Conservation (phyloP, 768 basidiomycete species). For the Termitomyces sp. region DNA sequence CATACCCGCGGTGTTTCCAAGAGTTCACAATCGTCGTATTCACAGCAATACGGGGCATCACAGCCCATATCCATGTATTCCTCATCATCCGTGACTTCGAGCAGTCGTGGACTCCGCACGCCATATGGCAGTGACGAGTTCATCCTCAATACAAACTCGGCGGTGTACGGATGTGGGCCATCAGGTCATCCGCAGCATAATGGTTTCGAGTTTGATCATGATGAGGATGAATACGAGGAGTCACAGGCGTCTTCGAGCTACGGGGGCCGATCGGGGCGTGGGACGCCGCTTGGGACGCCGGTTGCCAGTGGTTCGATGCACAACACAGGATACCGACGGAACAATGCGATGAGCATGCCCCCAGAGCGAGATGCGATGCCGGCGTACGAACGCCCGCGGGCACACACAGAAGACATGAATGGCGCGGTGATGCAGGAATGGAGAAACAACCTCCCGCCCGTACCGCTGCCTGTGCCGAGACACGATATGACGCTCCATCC, state of each 20-base stretch:
- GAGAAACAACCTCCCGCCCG: slow-evolving; percentile 46
- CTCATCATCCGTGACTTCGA: slow-evolving; percentile 18
- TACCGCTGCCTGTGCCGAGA: slow-evolving; percentile 24
- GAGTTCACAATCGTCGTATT: slow-evolving; percentile 18
- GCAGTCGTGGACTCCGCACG: slow-evolving; percentile 25
- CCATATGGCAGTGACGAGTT: slow-evolving; percentile 38
- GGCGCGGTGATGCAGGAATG: slow-evolving; percentile 62
- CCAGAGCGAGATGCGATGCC: slow-evolving; percentile 47
- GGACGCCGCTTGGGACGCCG: slow-evolving; percentile 76
- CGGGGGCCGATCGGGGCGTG: slow-evolving; percentile 54
- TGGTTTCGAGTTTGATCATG: slow-evolving; percentile 69
- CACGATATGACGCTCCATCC: slow-evolving; percentile 10
- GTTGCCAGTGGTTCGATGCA: slow-evolving; percentile 18
- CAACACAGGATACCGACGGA: slow-evolving; percentile 41
- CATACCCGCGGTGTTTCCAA: slow-evolving; percentile 30
- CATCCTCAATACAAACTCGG: slow-evolving; percentile 19
- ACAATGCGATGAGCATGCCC: slow-evolving; percentile 54
- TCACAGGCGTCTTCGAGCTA: slow-evolving; percentile 47
- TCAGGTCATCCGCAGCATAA: slow-evolving; percentile 58
- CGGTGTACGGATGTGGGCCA: slow-evolving; percentile 35
- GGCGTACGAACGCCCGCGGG: slow-evolving; percentile 52
- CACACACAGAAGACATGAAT: slow-evolving; percentile 64
- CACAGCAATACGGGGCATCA: slow-evolving; percentile 19
- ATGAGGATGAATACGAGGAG: slow-evolving; percentile 75
- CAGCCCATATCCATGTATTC: slow-evolving; percentile 29